Percentiles rank a stretch among this genome's conserved stretches.
Conservation (phyloP, 148 eudicot genomes). For the Silene conica region DNA sequence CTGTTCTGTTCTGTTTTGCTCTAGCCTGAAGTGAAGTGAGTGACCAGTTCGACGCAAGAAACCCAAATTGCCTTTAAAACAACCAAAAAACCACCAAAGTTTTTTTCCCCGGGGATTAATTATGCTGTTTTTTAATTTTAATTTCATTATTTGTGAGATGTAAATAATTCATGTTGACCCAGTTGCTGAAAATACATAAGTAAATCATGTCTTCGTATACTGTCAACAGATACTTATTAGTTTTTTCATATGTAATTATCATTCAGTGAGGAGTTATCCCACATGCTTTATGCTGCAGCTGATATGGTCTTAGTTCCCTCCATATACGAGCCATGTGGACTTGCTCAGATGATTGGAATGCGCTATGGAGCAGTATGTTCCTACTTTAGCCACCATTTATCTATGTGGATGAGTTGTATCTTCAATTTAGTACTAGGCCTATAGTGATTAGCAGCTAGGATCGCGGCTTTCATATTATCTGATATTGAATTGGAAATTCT, state of each 20-base stretch:
- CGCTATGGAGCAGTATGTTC: slow-evolving; percentile 75
- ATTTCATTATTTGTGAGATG: neutral
- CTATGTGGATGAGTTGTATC: neutral
- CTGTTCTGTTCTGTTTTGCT: neutral
- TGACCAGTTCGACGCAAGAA: neutral
- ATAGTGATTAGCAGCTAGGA: neutral
- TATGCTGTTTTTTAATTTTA: neutral
- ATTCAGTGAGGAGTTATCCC: slow-evolving; percentile 77
- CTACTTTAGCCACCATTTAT: neutral
- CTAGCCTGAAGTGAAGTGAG: neutral
- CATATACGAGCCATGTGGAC: slow-evolving; percentile 88
- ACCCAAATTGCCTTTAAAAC: neutral
- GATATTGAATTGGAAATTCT: neutral
- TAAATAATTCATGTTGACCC: neutral
- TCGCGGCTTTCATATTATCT: neutral
- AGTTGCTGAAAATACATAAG: neutral
- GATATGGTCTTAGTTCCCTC: slow-evolving; percentile 89
- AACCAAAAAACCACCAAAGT: no score
- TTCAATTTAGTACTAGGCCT: neutral
- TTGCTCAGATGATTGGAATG: slow-evolving; percentile 92
- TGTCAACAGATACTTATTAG: slow-evolving; percentile 12
- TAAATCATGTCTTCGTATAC: neutral
- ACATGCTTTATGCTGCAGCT: slow-evolving; percentile 91
- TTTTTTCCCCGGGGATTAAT: neutral
- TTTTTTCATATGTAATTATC: slow-evolving; percentile 19